These are phyloP conservation scores for Quercus tomentella DNA, from an alignment of 331 rosid species.

Conservation along the genomic window DNA sequence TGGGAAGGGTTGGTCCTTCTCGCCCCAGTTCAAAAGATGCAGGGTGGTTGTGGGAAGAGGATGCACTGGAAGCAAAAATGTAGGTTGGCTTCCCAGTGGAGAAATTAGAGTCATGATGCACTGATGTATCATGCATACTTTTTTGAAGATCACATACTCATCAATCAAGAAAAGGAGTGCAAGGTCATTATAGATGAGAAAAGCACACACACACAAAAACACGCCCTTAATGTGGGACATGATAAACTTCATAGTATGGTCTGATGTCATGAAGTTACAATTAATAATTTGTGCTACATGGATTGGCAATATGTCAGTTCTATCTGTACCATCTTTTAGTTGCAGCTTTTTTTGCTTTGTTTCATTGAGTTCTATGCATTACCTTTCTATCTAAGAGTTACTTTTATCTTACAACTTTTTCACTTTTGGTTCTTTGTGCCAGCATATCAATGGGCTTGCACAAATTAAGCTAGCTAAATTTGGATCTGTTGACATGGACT, in stretches of 20 bases:
- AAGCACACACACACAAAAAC: not conserved
- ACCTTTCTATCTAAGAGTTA: not conserved
- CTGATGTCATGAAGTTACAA: not conserved
- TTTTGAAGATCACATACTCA: not conserved
- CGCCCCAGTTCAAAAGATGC: not conserved
- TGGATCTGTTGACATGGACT: constrained; percentile 87
- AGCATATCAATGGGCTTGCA: constrained; percentile 88
- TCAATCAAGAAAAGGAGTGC: not conserved
- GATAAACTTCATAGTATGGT: not conserved
- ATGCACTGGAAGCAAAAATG: not conserved
- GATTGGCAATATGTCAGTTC: not conserved
- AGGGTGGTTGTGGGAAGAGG: not conserved
- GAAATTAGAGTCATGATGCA: not conserved
- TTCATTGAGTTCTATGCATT: not conserved
- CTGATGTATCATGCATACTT: not conserved
- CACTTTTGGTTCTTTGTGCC: constrained; percentile 22
- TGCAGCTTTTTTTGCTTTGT: not conserved
- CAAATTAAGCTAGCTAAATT: constrained; percentile 73
- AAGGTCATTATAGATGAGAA: not conserved
- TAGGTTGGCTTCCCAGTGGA: not conserved
- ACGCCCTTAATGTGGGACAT: not conserved
- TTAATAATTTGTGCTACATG: too few relatives aligned
- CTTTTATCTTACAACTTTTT: not conserved
- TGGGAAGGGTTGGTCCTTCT: not conserved
- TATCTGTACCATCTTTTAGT: not conserved